Base-by-base conservation (phyloP, 2,329 filamentous ascomycete species). In the Scedosporium dehoogii region DNA sequence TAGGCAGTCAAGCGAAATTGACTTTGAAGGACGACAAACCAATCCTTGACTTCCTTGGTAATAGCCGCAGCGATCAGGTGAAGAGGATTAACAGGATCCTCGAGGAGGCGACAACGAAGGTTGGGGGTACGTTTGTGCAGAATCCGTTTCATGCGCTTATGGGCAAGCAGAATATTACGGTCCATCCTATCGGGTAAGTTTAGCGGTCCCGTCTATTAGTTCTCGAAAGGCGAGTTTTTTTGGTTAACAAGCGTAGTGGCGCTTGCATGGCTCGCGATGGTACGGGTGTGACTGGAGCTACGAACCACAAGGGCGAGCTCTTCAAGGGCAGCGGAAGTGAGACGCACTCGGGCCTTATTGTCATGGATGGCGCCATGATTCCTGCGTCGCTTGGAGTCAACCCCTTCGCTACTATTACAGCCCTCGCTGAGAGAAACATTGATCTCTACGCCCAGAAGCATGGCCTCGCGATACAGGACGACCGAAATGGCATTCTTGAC, bases 401-500 rank as follows among this genome's bases (percentile, higher is more conserved):
- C 67, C 86, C 87, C 0, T 80, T 88, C 60, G 87, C 86, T 1
- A 90, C 86, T 1, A 89, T 89, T 65, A 81, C 85, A 0, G 86
- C 87, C 2, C 78, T 90, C 21, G 85, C 87, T 0, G 87, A 89
- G 72, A 77, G 87, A 9, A 82, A 82, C 0, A 79, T 88, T 6
- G 80, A 83, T 60, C 69, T 77, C 5, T 81, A 81, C 59, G 76
- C 79, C 2, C 65, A 72, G 60, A 72, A 73, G 7, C 68, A 75
- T 6, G 67, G 68, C 0, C 73, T 85, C 10, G 64, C 63, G 5
- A 79, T 86, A 60, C 76, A 79, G 63, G 70, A 73, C 2, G 72
- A 77, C 23, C 73, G 73, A 25, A 82, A 82, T 63, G 77, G 73
- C 1, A 68, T 78, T 21, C 74, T 87, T 2, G 75, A 86, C 68